A percentile compares a stretch with the other conserved stretches of the same genome.
phyloP scores from a whole-genome alignment of 495 filamentous ascomycete genomes.

The Astrothelium subdiscretum region DNA sequence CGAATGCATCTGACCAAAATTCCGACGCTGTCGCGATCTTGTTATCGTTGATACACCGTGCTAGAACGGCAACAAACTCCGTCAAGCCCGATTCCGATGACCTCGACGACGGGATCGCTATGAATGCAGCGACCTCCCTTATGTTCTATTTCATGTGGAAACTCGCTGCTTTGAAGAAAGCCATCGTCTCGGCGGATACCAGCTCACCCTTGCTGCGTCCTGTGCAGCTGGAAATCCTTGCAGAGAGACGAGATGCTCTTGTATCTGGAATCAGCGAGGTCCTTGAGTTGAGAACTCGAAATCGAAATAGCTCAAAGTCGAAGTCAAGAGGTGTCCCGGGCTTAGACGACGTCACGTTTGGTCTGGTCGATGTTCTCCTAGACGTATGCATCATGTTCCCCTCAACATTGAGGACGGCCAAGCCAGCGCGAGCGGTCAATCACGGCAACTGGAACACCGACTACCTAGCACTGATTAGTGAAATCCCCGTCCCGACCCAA shows the following conservation, averaged over 20 bases:
- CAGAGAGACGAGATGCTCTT: conserved; percentile 45
- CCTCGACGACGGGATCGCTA: conserved; percentile 63
- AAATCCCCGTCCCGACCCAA: conserved; percentile 47
- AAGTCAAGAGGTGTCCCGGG: conserved; percentile 23
- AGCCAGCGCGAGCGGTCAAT: conserved; percentile 5
- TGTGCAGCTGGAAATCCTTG: conserved; percentile 43
- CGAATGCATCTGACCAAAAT: neutral
- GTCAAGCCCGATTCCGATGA: conserved; percentile 49
- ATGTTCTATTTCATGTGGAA: conserved; percentile 97
- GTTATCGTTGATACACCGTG: conserved; percentile 58
- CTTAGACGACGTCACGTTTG: conserved; percentile 64
- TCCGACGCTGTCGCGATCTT: conserved; percentile 40
- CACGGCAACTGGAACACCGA: conserved; percentile 39
- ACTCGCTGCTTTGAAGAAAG: conserved; percentile 38
- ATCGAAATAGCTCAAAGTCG: neutral
- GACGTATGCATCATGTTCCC: conserved; percentile 71
- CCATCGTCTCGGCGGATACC: conserved; percentile 25
- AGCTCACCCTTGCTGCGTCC: neutral
- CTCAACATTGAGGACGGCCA: conserved; percentile 46
- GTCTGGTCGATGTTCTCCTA: conserved; percentile 61
- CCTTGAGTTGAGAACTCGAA: conserved; percentile 40
- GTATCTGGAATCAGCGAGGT: conserved; percentile 50
- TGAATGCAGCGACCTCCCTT: conserved; percentile 56
- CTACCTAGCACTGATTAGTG: conserved; percentile 50
- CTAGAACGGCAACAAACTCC: conserved; percentile 43